Conservation (phyloP, 164 flowering plant species). For the Sextonia rubra region DNA sequence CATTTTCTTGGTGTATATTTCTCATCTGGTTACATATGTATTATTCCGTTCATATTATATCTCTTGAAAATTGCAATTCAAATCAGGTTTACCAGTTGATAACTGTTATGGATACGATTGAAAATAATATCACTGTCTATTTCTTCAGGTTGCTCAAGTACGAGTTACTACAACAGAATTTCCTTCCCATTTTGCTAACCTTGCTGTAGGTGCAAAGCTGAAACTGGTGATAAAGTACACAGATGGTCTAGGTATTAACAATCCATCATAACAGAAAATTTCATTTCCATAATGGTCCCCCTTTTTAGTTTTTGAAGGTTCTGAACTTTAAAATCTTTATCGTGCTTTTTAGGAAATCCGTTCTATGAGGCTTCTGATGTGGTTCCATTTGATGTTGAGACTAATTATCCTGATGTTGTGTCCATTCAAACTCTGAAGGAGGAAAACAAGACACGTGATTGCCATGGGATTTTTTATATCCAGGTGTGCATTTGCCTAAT, state of each 20-base stretch:
- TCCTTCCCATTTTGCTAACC: slow-evolving; percentile 31
- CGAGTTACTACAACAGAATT: slow-evolving; percentile 38
- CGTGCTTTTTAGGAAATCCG: slow-evolving; percentile 49
- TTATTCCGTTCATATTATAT: neutral
- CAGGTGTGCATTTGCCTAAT: slow-evolving; percentile 39
- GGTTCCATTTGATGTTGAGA: slow-evolving; percentile 39
- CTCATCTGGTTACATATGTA: no score
- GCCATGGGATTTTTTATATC: slow-evolving; percentile 36
- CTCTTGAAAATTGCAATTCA: no score
- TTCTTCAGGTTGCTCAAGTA: slow-evolving; percentile 67
- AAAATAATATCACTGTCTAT: neutral
- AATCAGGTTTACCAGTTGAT: no score
- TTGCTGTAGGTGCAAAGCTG: slow-evolving; percentile 69
- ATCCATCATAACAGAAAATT: slow-evolving; percentile 3
- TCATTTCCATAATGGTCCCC: neutral
- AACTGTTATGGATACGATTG: no score
- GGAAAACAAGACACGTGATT: slow-evolving; percentile 19
- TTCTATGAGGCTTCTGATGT: slow-evolving; percentile 73
- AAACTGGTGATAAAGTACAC: slow-evolving; percentile 45
- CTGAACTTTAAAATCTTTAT: slow-evolving; percentile 5
- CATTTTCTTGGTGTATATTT: neutral
- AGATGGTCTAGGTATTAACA: slow-evolving; percentile 59
- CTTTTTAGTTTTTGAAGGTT: slow-evolving; percentile 6
- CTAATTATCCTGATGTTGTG: slow-evolving; percentile 64
- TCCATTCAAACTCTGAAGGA: slow-evolving; percentile 22